Conservation (phyloP, 2,329 filamentous ascomycete genomes). For the Didymella glomerata region DNA sequence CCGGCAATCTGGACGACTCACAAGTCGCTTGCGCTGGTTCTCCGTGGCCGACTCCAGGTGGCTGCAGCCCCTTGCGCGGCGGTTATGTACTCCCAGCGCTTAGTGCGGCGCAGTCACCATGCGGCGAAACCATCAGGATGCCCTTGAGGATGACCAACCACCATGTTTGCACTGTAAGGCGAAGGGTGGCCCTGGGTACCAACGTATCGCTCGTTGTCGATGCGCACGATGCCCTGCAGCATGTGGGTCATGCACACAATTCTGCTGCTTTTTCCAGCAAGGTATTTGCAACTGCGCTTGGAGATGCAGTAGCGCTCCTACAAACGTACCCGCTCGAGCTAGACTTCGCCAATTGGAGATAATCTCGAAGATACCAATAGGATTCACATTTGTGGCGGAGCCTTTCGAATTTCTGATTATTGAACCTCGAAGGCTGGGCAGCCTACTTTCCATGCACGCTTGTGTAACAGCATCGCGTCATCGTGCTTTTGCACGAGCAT, state of each 20-base stretch:
- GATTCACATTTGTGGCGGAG: neutral
- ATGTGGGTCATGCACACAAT: neutral
- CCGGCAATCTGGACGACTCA: neutral
- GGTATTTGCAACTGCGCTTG: neutral
- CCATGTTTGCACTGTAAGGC: neutral
- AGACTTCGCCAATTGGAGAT: neutral
- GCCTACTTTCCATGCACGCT: neutral
- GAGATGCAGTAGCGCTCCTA: neutral
- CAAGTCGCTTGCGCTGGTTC: neutral
- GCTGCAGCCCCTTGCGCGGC: constrained; percentile 18
- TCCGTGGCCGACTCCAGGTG: constrained; percentile 5
- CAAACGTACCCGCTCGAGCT: neutral
- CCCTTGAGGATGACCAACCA: constrained; percentile 1
- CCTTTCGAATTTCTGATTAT: neutral
- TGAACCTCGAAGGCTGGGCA: neutral
- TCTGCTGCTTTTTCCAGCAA: neutral
- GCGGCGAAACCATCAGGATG: constrained; percentile 8
- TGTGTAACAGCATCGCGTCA: constrained; percentile 17
- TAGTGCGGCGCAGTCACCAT: constrained; percentile 20
- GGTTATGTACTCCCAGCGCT: constrained; percentile 17
- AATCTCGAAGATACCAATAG: neutral
- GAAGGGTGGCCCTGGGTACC: constrained; percentile 11
- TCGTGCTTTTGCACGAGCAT: constrained; percentile 14
- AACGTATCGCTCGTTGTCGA: neutral
- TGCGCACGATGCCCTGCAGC: neutral